Base-by-base conservation (phyloP, 1,284 basidiomycete species). In the Sporisorium reilianum region DNA sequence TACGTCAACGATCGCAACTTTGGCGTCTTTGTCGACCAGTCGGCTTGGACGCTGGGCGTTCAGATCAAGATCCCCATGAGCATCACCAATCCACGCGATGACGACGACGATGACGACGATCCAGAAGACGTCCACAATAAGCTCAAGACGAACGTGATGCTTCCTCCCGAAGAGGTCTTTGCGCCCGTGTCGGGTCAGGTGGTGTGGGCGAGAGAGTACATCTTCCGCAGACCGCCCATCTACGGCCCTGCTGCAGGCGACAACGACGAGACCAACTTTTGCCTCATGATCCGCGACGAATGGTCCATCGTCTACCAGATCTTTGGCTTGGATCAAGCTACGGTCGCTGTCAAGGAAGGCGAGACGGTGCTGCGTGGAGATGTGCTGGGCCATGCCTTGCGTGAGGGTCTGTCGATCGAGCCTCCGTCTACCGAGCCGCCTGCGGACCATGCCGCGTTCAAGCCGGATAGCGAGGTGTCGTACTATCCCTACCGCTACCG, bases 251-350 rank as follows among this genome's bases (percentile, higher is more conserved):
- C 74, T 5, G 73, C 67, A 1, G 72, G 77, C 1, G 45, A 54
- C 34, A 82, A 82, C 36, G 77, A 82, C 55, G 74, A 80, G 49
- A 5, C 20, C 14, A 75, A 58, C 45, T 78, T 68, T 57, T 69
- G 66, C 36, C 23, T 82, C 9, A 78, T 79, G 78, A 60, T 82
- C 11, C 75, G 74, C 6, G 80, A 82, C 56, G 78, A 73, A 23
- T 80, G 76, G 76, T 74, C 72, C 8, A 74, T 80, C 48, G 79
- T 82, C 0, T 77, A 76, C 40, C 79, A 81, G 56, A 63, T 81
- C 41, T 75, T 78, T 45, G 78, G 80, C 11, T 40, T 82, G 2
- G 75, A 77, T 14, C 49, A 48, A 2, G 23, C 49, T 3, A 71
- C 57, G 0, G 55, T 78, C 20, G 38, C 18, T 3, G 50, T 74